Evolutionary conservation across 495 filamentous ascomycete genomes (phyloP).

Genomic region (Aspergillus panamensis): DNA sequence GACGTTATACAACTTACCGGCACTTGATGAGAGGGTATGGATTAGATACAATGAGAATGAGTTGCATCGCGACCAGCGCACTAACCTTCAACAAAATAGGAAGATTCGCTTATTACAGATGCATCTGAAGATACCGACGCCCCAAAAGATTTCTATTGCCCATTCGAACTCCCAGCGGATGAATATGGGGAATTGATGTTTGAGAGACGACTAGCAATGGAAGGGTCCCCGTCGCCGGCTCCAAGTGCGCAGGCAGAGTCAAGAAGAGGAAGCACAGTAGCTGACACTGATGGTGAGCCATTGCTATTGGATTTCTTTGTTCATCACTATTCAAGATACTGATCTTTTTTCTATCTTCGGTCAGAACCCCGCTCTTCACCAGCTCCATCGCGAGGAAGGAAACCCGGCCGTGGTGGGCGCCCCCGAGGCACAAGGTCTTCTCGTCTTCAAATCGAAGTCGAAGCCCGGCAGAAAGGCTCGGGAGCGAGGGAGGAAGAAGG

Average conservation of each 20-base stretch:
- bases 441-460: conserved; percentile 42
- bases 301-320: conserved; percentile 3
- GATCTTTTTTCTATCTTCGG: background rate
- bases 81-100: conserved; percentile 29
- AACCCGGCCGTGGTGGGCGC: conserved; percentile 37
- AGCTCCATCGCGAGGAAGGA: conserved; percentile 45
- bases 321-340: conserved; percentile 7
- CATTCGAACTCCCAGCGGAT: conserved; percentile 73
- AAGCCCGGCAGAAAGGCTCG: conserved; percentile 25
- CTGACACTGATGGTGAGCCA: conserved; percentile 51
- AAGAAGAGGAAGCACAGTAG: conserved; percentile 42
- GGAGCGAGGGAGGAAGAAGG: conserved; percentile 37
- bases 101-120: conserved; percentile 51
- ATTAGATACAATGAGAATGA: conserved; percentile 6
- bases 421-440: conserved; percentile 44
- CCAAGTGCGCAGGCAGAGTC: conserved; percentile 46
- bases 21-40: conserved; percentile 76
- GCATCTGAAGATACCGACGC: conserved; percentile 58
- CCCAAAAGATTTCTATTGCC: conserved; percentile 52
- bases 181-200: conserved; percentile 77
- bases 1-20: conserved; percentile 81
- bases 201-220: conserved; percentile 57
- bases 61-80: background rate
- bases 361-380: conserved; percentile 50
- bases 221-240: conserved; percentile 55